These are phyloP conservation scores for Lentinula raphanica DNA, from an alignment of 768 basidiomycete genomes.

Conservation along the genomic window DNA sequence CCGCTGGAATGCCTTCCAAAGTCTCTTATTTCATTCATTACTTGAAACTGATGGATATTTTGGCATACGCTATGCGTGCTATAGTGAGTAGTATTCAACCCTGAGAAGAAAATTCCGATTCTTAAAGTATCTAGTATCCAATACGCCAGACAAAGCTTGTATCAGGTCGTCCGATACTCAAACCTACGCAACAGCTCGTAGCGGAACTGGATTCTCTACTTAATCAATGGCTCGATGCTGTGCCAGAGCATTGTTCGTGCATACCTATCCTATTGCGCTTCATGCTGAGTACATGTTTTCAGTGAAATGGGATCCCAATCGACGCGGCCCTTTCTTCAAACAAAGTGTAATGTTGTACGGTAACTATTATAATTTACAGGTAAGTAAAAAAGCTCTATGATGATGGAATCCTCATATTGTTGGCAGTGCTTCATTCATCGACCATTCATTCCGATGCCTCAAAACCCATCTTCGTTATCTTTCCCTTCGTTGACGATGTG, in stretches of 20 bases:
- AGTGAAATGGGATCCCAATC: slow-evolving; percentile 12
- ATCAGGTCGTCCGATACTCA: slow-evolving; percentile 23
- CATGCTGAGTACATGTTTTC: neutral
- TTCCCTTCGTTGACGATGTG: slow-evolving; percentile 14
- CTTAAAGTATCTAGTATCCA: slow-evolving; percentile 29
- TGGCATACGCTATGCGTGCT: slow-evolving; percentile 53
- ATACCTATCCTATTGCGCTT: neutral
- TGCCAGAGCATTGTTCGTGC: slow-evolving; percentile 36
- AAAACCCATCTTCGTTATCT: slow-evolving; percentile 5
- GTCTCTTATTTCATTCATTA: slow-evolving; percentile 53
- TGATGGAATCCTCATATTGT: neutral
- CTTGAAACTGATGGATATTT: slow-evolving; percentile 55
- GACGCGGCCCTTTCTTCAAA: slow-evolving; percentile 7
- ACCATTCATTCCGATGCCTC: slow-evolving; percentile 11
- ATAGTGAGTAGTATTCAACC: slow-evolving; percentile 38
- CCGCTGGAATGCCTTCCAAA: slow-evolving; percentile 46
- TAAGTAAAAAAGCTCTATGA: neutral
- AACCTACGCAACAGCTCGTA: slow-evolving; percentile 37
- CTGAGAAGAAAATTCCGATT: too few relatives aligned
- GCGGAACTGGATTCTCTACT: slow-evolving; percentile 47
- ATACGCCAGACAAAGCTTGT: slow-evolving; percentile 36
- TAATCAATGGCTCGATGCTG: slow-evolving; percentile 44
- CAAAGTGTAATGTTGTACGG: slow-evolving; percentile 9
- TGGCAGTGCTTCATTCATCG: slow-evolving; percentile 6
- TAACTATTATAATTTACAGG: slow-evolving; percentile 9